Evolutionary conservation across 2,329 filamentous ascomycete genomes (phyloP).

Genomic region (Cercospora zeae-maydis): DNA sequence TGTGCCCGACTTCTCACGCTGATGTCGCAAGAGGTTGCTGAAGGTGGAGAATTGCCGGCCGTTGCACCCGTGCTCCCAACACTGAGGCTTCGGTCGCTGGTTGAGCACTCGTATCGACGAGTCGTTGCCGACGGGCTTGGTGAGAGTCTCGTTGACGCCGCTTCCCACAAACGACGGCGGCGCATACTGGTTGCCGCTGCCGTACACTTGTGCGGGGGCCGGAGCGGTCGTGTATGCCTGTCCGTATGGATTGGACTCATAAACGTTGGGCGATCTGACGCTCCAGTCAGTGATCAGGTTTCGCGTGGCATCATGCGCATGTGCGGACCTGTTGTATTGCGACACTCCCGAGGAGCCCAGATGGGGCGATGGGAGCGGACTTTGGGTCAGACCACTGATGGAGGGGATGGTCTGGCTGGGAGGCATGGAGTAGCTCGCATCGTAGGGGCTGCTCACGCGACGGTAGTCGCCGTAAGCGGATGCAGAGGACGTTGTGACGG

Average conservation of each 20-base stretch:
- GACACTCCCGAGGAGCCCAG: slow-evolving; percentile 26
- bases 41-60: slow-evolving; percentile 94
- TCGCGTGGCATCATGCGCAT: background rate
- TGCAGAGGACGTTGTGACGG: slow-evolving; percentile 19
- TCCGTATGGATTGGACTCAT: slow-evolving; percentile 31
- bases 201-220: slow-evolving; percentile 26
- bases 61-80: slow-evolving; percentile 96
- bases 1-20: slow-evolving; percentile 89
- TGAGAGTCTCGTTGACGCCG: slow-evolving; percentile 24
- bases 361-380: slow-evolving; percentile 33
- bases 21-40: slow-evolving; percentile 87
- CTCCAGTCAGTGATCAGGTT: background rate
- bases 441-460: slow-evolving; percentile 33
- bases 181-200: slow-evolving; percentile 26
- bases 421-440: slow-evolving; percentile 30
- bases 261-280: slow-evolving; percentile 33
- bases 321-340: slow-evolving; percentile 30
- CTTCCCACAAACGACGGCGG: slow-evolving; percentile 27
- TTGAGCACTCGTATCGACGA: slow-evolving; percentile 36
- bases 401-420: slow-evolving; percentile 32
- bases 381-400: slow-evolving; percentile 37
- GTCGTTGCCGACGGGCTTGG: slow-evolving; percentile 25
- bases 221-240: slow-evolving; percentile 31
- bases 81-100: slow-evolving; percentile 76
- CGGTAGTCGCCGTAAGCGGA: slow-evolving; percentile 30